Base-by-base conservation (phyloP, 495 filamentous ascomycete genomes). In the Aspergillus sclerotioniger region DNA sequence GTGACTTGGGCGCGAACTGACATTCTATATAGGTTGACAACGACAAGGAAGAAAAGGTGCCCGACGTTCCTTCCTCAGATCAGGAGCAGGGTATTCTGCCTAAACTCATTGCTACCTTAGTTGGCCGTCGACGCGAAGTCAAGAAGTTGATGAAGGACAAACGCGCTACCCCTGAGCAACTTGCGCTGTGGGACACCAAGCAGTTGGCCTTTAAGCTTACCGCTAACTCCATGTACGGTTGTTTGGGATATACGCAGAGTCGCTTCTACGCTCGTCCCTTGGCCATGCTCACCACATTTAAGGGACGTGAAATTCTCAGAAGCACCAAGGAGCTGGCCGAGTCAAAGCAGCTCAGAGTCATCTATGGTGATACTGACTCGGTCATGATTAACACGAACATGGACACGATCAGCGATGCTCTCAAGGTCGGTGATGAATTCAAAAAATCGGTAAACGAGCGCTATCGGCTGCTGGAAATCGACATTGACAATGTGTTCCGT, bases 311-410 rank as follows among this genome's bases (percentile, higher is more conserved):
- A 76, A 96, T 98, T 82, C 83, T 98, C 33, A 83, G 88, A 54
- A 92, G 89, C 66, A 98, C 94, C 54, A 98, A 96, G 72, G 91
- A 95, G 28, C 81, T 98, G 37, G 94, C 92, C 1, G 93, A 98
- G 70, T 89, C 84, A 56, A 92, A 87, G 50, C 84, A 88, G 39
- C 81, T 98, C 47, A 86, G 89, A 59, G 94, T 98, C 70, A 96
- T 98, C 56, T 98, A 98, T 67, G 94, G 94, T 74, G 94, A 98
- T 75, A 98, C 94, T 20, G 94, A 98, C 70, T 98, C 94, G 20
- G 94, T 98, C 74, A 98, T 98, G 94, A 96, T 98, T 74, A 98
- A 98, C 65, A 96, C 94, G 48, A 96, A 96, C 70, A 90, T 90
- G 50, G 90, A 96, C 67, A 96, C 90, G 54, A 89, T 98, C 29